Evolutionary conservation across 2,329 filamentous ascomycete genomes (phyloP), one percentile per base, ranked within the genome.

Genomic region (Aspergillus sp.): DNA sequence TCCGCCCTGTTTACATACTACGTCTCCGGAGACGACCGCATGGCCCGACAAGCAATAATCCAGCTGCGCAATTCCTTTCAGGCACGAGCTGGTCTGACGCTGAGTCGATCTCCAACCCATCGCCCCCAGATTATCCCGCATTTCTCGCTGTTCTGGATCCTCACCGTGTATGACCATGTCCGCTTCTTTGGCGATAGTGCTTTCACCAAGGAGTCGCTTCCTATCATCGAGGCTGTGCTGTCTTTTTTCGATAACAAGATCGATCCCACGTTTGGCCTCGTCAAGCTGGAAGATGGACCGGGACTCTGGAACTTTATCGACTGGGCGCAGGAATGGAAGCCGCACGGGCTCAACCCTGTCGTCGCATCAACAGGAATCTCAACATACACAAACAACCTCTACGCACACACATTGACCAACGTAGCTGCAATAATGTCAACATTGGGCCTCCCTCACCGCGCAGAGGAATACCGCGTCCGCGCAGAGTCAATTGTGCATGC

Each of bases 11-110:
- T 56, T 45, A 46, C 7, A 6, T 60, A 60, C 34, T 54, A 51
- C 3, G 25, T 60, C 19, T 51, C 58, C 3, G 46, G 15, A 5
- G 58, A 60, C 30, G 58, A 55, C 51, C 45, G 58, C 22, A 22
- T 60, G 23, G 51, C 58, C 2, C 58, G 58, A 23, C 54, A 60
- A 41, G 49, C 58, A 1, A 38, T 60, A 11, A 47, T 45, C 22
- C 51, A 60, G 5, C 48, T 60, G 22, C 52, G 45, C 13, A 54
- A 51, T 51, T 51, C 48, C 4, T 51, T 51, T 28, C 19, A 60
- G 30, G 31, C 47, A 19, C n/a, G 41, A 15, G 7, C 34, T 25
- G 7, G 53, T 17, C 22, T 48, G 31, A 2, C 38, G 41, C 11
- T 31, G 31, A 4, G 30, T 45, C 15, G 58, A 22, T 1, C 58